Evolutionary conservation across 2,329 filamentous ascomycete genomes (phyloP), one percentile per base, ranked within the genome.

Genomic region (Fonsecaea pugnacius): DNA sequence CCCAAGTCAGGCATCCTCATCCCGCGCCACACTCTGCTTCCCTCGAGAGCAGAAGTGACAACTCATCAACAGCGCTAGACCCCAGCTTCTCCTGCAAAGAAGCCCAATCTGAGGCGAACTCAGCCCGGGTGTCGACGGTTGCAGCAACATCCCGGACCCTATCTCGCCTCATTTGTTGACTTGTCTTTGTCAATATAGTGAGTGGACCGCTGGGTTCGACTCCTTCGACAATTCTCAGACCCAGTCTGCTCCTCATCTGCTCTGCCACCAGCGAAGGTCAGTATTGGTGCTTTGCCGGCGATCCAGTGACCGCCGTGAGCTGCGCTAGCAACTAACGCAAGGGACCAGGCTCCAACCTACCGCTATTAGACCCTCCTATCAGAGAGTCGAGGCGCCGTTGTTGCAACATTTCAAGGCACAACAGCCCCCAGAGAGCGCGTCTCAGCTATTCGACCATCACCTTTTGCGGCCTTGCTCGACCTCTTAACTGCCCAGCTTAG

Each of bases 301-400:
- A 74, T 74, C 78, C 77, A 79, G 77, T 79, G 77, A 79, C 75
- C 76, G 71, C 68, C 69, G 65, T 66, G 62, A 68, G 71, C 74
- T 80, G 78, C 77, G 73, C 76, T 78, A 74, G 74, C 64, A 73
- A 73, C 78, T 80, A 75, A 80, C 76, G 75, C 74, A 72, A 77
- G 72, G 66, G 62, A 71, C 71, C 72, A 71, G 73, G 70, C 72
- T 75, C 78, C 77, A 75, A 78, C 77, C 73, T 72, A 68, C 72
- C 66, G 70, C 72, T 69, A 72, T 70, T 73, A 71, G 70, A 69
- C 71, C 69, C 70, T 77, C 78, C 77, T 80, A 81, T 80, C 78
- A 80, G 67, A 67, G 61, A 21, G 43, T 56, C 58, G 46, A 67
- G 61, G 50, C 58, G 58, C 64, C 62, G 56, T 60, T 62, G 36